phyloP scores from a whole-genome alignment of 306 rosid species.

The Malus asiatica region DNA sequence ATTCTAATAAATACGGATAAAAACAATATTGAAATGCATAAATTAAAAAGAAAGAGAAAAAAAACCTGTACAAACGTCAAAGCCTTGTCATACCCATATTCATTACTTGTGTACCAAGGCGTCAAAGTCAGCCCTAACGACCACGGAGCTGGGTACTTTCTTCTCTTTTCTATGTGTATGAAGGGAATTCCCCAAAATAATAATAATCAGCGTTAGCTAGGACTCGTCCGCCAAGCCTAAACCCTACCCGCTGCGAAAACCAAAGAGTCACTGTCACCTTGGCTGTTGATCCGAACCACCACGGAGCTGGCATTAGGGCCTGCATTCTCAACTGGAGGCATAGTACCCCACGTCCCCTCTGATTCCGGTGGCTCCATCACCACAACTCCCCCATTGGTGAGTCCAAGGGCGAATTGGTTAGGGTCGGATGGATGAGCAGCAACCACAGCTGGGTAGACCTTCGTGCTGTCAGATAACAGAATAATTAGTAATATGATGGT shows the following conservation, averaged over 20 bases:
- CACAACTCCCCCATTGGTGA: neutral
- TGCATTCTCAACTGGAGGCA: neutral
- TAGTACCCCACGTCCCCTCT: neutral
- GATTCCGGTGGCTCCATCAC: conserved; percentile 3
- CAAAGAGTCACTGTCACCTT: neutral
- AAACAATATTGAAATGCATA: neutral
- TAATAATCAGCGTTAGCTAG: neutral
- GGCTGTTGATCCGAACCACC: neutral
- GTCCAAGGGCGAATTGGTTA: conserved; percentile 8
- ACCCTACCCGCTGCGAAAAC: neutral
- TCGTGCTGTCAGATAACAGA: neutral
- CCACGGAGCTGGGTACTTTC: too few relatives aligned
- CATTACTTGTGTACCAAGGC: neutral
- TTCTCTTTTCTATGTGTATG: neutral
- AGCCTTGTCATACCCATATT: neutral
- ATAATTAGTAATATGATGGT: neutral
- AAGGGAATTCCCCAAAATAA: neutral
- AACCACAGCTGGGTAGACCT: neutral
- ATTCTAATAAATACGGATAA: neutral
- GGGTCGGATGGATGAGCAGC: conserved; percentile 14
- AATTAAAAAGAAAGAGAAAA: neutral
- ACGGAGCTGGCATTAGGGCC: neutral
- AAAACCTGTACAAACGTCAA: neutral
- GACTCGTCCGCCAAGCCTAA: neutral
- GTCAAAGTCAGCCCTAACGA: neutral